Evolutionary conservation across 768 basidiomycete genomes (phyloP), one percentile per base, ranked within the genome.

Genomic region (Agrocybe pediades): DNA sequence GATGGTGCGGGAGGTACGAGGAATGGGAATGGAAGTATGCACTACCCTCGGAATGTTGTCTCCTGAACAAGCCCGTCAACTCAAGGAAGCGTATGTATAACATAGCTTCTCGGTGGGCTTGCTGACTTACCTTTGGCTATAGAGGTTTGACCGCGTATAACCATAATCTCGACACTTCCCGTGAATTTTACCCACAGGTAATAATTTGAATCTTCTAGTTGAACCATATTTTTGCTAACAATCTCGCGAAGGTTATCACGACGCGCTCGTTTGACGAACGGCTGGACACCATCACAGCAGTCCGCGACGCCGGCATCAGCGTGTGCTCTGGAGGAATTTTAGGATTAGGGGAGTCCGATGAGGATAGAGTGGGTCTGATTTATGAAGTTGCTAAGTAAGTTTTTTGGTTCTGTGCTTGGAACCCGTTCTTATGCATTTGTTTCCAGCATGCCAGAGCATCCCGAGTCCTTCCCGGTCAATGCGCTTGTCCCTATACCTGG

Each of bases 21-120:
- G 83, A 17, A 95, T 98, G 92, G 95, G 88, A 36, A 97, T 99
- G 96, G 96, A 99, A 73, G 96, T 99, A 21, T 99, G 96, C 76
- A 98, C 96, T 39, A 99, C 96, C 4, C 83, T 99, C 25, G 96
- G 96, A 42, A 98, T 99, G 96, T 79, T 99, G 43, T 85, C 86
- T 9, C 91, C 95, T 20, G 93, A 95, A 54, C 96, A 99, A 71
- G 96, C 96, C 21, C 77, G 77, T 57, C 88, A 88, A 62, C 79
- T 99, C 56, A 98, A 98, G 70, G 87, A 95, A 74, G 96, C 96
- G 90, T 92, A 69, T 60, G 88, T 73, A 26, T 30, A 19, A 19
- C 25, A n/a, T n/a, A n/a, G n/a, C 17, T 52, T 20, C 11, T 39
- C 19, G 17, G 36, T 16, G 53, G 25, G 29, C 40, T 46, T 42